Base-by-base conservation (phyloP, 768 basidiomycete species). In the Tylopilus felleus region DNA sequence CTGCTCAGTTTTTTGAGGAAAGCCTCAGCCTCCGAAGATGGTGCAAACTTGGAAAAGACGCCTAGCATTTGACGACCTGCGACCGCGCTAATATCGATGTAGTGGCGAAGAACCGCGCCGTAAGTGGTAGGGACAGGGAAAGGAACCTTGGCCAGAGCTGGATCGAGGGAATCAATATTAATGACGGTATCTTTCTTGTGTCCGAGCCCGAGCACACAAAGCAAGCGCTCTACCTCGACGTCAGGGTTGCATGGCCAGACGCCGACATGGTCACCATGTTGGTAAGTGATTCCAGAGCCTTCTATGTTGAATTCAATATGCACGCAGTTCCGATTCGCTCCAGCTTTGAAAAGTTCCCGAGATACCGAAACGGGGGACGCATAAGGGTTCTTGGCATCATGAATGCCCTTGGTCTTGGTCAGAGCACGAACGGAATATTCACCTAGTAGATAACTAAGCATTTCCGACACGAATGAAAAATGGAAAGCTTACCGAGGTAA, bases 111-210 rank as follows among this genome's bases (percentile, higher is more conserved):
- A 58, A 98, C 93, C 45, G 93, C 88, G 55, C 79, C 82, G 64
- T 97, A 98, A 8, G 95, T 98, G 2, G 95, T 94, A 1, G 96
- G 96, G 19, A 94, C 90, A 13, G 97, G 96, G 86, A 98, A 99
- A 17, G 96, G 96, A 53, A 98, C 95, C 73, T 98, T 98, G 53
- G 96, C 96, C 28, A 99, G 80, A 16, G 95, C 93, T 19, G 97
- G 96, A 66, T 99, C 96, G 55, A 98, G 84, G n/a, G 93, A 96
- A 67, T 94, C 93, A 55, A 99, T 93, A 59, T 86, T 83, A 63
- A 99, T 92, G 45, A 93, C 83, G 36, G 80, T 78, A 69, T 95
- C 85, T 65, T 83, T 82, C 75, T 91, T 91, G 56, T 86, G 79
- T 59, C 80, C 78, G 12, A 99, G 79, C 23, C 94, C 96, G 45